These are phyloP conservation scores for Pichia sp. DNA, from an alignment of 1,139 yeast species.

Conservation along the genomic window DNA sequence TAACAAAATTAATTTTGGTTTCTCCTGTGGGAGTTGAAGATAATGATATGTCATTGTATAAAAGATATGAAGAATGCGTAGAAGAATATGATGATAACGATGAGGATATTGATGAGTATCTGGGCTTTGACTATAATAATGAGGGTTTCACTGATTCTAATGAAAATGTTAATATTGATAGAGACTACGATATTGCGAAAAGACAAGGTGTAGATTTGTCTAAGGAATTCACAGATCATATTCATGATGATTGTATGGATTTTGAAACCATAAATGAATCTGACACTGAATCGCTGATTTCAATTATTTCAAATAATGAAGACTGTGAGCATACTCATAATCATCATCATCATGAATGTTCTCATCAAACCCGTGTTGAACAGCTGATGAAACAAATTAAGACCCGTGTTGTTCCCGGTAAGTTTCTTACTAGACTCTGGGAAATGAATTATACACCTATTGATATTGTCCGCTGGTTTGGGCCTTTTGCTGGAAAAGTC, in stretches of 20 bases:
- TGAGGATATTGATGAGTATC: constrained; percentile 1
- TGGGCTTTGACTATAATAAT: too few relatives aligned
- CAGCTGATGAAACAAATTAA: constrained; percentile 13
- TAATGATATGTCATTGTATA: constrained; percentile 33
- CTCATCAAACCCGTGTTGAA: constrained; percentile 11
- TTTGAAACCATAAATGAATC: constrained; percentile 8
- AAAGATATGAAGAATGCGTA: constrained; percentile 32
- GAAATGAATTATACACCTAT: constrained; percentile 40
- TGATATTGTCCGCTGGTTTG: constrained; percentile 37
- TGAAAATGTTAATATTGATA: too few relatives aligned
- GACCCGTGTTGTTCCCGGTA: constrained; percentile 34
- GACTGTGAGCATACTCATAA: too few relatives aligned
- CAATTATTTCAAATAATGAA: constrained; percentile 12
- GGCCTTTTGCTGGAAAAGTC: constrained; percentile 43
- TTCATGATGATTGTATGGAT: constrained; percentile 12
- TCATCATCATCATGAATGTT: not conserved
- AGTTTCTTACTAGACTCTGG: constrained; percentile 36
- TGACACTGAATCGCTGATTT: constrained; percentile 13
- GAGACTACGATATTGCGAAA: constrained; percentile 15
- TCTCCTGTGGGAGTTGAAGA: constrained; percentile 91
- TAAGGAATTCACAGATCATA: constrained; percentile 22
- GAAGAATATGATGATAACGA: constrained; percentile 29
- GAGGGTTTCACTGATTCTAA: too few relatives aligned
- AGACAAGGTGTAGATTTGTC: constrained; percentile 23
- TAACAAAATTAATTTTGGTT: constrained; percentile 62